These are phyloP conservation scores for Aureobasidium sp. DNA, from an alignment of 2,329 filamentous ascomycete genomes.

Conservation along the genomic window DNA sequence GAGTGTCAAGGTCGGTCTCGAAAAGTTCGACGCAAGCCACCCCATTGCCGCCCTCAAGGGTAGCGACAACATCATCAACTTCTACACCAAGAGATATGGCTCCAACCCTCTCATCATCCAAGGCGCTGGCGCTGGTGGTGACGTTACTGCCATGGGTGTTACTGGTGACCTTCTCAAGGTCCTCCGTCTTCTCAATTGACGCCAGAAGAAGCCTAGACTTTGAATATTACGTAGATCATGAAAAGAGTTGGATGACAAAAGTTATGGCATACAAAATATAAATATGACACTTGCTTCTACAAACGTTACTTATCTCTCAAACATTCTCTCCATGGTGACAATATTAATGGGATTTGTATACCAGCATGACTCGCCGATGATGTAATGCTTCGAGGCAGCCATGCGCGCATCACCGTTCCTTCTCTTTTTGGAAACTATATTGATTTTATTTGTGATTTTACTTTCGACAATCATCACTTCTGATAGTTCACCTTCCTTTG, in stretches of 20 bases:
- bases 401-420: slow-evolving; percentile 17
- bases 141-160: slow-evolving; percentile 98
- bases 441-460: not conserved
- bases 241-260: not conserved
- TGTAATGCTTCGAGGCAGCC: not conserved
- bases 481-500: not conserved
- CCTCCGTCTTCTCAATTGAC: slow-evolving; percentile 66
- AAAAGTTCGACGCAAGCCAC: slow-evolving; percentile 84
- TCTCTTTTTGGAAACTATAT: slow-evolving; percentile 3
- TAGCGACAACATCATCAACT: slow-evolving; percentile 99
- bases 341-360: slow-evolving; percentile 10
- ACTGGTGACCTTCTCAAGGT: slow-evolving; percentile 95
- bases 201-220: slow-evolving; percentile 5
- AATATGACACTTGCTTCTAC: slow-evolving; percentile 3
- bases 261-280: slow-evolving; percentile 1
- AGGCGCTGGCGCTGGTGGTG: slow-evolving; percentile 90
- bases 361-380: slow-evolving; percentile 18
- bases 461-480: not conserved
- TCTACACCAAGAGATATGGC: slow-evolving; percentile 97
- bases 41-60: slow-evolving; percentile 96
- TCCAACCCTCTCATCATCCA: slow-evolving; percentile 93
- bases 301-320: not conserved
- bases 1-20: slow-evolving; percentile 89
- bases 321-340: no score
- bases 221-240: not conserved